A percentile compares a stretch with the other conserved stretches of the same genome.
Evolutionary conservation across 805 yeast species (phyloP).

Genomic region (Hanseniaspora vineae): DNA sequence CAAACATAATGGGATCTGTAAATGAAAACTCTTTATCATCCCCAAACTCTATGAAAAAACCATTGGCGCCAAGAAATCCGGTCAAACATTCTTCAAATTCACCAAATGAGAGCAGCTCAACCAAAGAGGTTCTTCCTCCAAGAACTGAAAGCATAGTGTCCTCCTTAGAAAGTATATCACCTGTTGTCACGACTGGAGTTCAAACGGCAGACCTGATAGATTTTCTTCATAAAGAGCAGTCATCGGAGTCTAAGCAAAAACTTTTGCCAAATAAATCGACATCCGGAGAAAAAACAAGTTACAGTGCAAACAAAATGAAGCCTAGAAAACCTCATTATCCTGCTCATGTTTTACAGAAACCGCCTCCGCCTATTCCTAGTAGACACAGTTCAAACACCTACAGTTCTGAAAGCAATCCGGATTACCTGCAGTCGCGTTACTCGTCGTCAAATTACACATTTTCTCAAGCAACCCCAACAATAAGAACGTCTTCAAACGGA

Average conservation of each 20-base stretch:
- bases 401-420: neutral
- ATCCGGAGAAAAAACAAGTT: neutral
- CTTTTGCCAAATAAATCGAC: neutral
- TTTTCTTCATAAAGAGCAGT: slow-evolving; percentile 1
- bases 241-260: neutral
- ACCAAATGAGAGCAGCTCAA: neutral
- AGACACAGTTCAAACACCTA: neutral
- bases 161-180: neutral
- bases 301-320: no score
- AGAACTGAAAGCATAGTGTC: slow-evolving; percentile 6
- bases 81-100: neutral
- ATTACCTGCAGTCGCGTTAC: slow-evolving; percentile 3
- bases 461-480: neutral
- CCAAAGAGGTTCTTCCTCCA: slow-evolving; percentile 5
- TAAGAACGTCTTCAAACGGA: neutral
- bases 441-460: slow-evolving; percentile 4
- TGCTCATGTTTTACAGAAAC: neutral
- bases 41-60: slow-evolving; percentile 1
- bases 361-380: neutral
- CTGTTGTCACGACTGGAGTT: neutral
- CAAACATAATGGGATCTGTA: no score
- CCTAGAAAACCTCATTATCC: neutral
- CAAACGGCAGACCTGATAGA: slow-evolving; percentile 1
- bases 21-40: no score
- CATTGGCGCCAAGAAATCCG: neutral